phyloP scores from a whole-genome alignment of 352 stramenopile genomes.

The Phytophthora pini region DNA sequence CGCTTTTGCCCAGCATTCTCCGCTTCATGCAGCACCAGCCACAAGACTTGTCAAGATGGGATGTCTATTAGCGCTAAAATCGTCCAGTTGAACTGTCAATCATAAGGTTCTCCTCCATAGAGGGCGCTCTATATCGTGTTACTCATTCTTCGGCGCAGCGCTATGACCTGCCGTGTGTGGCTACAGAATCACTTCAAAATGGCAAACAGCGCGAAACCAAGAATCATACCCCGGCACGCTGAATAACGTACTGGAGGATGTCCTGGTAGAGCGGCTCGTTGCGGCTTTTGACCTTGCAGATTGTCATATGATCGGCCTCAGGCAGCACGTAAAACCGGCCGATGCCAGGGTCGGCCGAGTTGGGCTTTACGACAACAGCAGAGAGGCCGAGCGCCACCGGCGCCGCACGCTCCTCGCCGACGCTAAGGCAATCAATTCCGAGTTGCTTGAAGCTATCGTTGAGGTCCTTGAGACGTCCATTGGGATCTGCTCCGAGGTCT shows the following conservation, averaged over 20 bases:
- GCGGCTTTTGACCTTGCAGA: constrained; percentile 82
- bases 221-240: constrained; percentile 13
- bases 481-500: constrained; percentile 62
- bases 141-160: constrained; percentile 19
- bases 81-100: constrained; percentile 9
- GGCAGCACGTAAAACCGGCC: constrained; percentile 71
- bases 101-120: constrained; percentile 5
- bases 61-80: constrained; percentile 9
- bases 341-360: constrained; percentile 77
- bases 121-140: constrained; percentile 36
- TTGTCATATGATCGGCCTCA: constrained; percentile 85
- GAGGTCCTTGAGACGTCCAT: constrained; percentile 65
- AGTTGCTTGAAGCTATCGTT: constrained; percentile 76
- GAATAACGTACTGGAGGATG: constrained; percentile 49
- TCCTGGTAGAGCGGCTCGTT: constrained; percentile 71
- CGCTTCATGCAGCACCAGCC: constrained; percentile 3
- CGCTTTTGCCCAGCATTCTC: constrained; percentile 14
- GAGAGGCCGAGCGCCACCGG: constrained; percentile 76
- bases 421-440: constrained; percentile 74
- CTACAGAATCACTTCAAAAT: constrained; percentile 14
- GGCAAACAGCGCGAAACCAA: constrained; percentile 16
- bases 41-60: constrained; percentile 11
- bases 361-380: constrained; percentile 77
- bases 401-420: constrained; percentile 64
- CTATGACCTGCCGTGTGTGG: constrained; percentile 7